Evolutionary conservation across 495 filamentous ascomycete genomes (phyloP), one percentile per base, ranked within the genome.

Genomic region (Aspergillus hancockii): DNA sequence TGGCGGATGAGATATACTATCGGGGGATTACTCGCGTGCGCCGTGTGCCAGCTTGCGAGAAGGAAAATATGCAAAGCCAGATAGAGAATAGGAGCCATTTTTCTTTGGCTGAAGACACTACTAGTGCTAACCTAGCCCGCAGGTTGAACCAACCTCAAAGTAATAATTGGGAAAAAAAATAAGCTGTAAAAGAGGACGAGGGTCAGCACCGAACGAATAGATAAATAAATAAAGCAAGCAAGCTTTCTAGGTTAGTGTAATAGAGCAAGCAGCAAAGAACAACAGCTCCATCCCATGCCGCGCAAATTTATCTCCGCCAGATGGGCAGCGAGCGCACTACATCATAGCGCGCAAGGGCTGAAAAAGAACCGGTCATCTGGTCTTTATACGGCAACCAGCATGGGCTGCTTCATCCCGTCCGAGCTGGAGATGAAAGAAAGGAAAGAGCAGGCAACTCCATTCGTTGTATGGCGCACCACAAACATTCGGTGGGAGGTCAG

Each of bases 1-100:
- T 83, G 81, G 34, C 81, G 78, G 57, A 83, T 81, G n/a, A 83
- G 61, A 61, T 82, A 83, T 38, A 82, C 65, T 3, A 63, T 73
- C 13, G 74, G 67, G 0, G 54, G 49, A n/a, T 14, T 28, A 3
- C 7, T 14, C 4, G 52, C 62, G 1, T 53, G 60, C 0, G 32
- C 38, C 19, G 38, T 43, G 18, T 60, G 21, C 8, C 50, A 14
- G 32, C 57, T 9, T 13, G 54, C 52, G 13, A 63, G 7, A 36
- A 49, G 13, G 7, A 49, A 49, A 41, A 64, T 4, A 21, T 53
- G 19, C 13, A 32, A 32, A 31, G 32, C 1, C 4, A 52, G 16
- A 32, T n/a, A 52, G 16, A 54, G 32, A 18, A 4, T 52, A 30
- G 28, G 12, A 2, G 38, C 16, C 38, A n/a, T 36, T 36, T 36